Evolutionary conservation across 768 basidiomycete species (phyloP).

Genomic region (Auricularia auricula-judae): DNA sequence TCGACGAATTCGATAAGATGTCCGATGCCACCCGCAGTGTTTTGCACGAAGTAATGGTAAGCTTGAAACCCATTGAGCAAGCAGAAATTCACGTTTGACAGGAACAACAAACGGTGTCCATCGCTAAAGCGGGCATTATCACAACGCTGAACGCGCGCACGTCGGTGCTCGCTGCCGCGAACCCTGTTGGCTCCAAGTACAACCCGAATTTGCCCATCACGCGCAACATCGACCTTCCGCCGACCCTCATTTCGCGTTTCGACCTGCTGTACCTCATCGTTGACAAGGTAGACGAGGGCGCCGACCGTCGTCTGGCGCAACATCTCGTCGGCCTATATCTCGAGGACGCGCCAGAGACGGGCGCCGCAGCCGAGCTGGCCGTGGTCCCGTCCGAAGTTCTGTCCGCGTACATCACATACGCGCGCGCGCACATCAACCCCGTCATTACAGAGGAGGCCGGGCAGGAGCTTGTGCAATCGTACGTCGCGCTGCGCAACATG

Average conservation of each 20-base stretch:
- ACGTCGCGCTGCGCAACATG: constrained; percentile 89
- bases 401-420: constrained; percentile 90
- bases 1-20: constrained; percentile 81
- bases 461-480: constrained; percentile 72
- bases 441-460: constrained; percentile 78
- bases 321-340: constrained; percentile 90
- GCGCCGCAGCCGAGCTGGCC: constrained; percentile 52
- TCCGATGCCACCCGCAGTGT: constrained; percentile 34
- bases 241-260: constrained; percentile 95
- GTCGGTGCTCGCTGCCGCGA: constrained; percentile 78
- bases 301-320: constrained; percentile 80
- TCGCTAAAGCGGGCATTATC: constrained; percentile 42
- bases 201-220: constrained; percentile 87
- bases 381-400: constrained; percentile 63
- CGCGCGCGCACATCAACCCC: constrained; percentile 76
- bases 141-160: constrained; percentile 40
- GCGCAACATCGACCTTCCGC: constrained; percentile 92
- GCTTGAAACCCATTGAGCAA: constrained; percentile 7
- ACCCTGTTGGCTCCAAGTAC: constrained; percentile 93
- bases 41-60: constrained; percentile 46
- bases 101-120: constrained; percentile 49
- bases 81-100: constrained; percentile 19
- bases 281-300: constrained; percentile 82
- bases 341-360: constrained; percentile 70
- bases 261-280: constrained; percentile 93